A percentile compares a stretch with the other conserved stretches of the same genome.
These are phyloP conservation scores for Eurotiales sp. DNA, from an alignment of 2,329 filamentous ascomycete species.

Conservation along the genomic window DNA sequence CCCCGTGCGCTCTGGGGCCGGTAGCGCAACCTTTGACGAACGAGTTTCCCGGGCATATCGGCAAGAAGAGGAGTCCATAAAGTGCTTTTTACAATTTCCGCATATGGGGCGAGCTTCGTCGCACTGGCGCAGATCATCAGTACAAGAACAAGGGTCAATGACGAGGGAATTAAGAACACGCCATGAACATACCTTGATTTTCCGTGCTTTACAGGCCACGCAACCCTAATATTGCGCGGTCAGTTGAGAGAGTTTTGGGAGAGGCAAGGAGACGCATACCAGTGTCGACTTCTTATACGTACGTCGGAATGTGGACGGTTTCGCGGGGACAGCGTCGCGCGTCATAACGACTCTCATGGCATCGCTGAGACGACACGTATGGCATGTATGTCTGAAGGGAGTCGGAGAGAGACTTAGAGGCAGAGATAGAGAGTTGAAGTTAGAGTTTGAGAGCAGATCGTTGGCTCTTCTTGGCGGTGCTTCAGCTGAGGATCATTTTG, in stretches of 20 bases:
- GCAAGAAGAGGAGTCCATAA: conserved; percentile 3
- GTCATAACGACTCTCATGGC: neutral
- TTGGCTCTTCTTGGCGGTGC: neutral
- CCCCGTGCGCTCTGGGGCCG: neutral
- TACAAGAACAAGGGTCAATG: neutral
- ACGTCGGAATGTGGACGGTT: conserved; percentile 1
- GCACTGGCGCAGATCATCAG: conserved; percentile 5
- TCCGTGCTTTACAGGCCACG: conserved; percentile 9
- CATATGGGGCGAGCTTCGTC: conserved; percentile 12
- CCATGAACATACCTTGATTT: conserved; percentile 6
- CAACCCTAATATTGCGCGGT: conserved; percentile 7
- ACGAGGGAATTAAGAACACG: no score
- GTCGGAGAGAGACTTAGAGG: no score
- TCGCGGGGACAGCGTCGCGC: neutral
- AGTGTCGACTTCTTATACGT: conserved; percentile 10
- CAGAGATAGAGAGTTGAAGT: no score
- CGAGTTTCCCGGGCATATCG: neutral
- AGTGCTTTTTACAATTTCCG: conserved; percentile 11
- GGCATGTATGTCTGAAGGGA: neutral
- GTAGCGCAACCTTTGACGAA: neutral
- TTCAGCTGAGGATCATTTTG: neutral
- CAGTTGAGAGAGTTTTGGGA: neutral
- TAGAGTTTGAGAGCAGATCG: no score
- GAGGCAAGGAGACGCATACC: neutral
- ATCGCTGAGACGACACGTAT: neutral